Conservation (phyloP, 352 stramenopile species). For the Pythium sukuiense region DNA sequence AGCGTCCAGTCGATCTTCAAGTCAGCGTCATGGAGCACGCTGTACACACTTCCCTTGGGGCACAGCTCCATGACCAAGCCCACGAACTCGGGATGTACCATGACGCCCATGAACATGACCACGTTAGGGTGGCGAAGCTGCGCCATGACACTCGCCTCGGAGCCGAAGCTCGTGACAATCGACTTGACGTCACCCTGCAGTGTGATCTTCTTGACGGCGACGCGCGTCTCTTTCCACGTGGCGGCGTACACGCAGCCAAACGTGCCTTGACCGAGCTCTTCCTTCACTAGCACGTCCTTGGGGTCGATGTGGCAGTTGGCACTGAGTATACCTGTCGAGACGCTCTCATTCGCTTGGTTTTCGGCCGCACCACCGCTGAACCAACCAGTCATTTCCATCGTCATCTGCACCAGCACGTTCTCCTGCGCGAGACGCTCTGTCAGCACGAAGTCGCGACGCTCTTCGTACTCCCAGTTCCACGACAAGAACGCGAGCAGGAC, state of each 20-base stretch:
- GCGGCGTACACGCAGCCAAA: slow-evolving; percentile 79
- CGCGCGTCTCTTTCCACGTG: slow-evolving; percentile 78
- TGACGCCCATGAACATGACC: slow-evolving; percentile 91
- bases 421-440: slow-evolving; percentile 81
- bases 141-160: slow-evolving; percentile 81
- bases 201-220: slow-evolving; percentile 87
- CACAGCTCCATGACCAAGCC: slow-evolving; percentile 90
- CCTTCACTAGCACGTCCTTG: slow-evolving; percentile 77
- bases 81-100: slow-evolving; percentile 86
- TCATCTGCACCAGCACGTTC: slow-evolving; percentile 88
- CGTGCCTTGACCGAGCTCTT: slow-evolving; percentile 74
- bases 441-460: slow-evolving; percentile 82
- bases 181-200: slow-evolving; percentile 75
- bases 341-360: slow-evolving; percentile 48
- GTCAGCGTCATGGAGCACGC: slow-evolving; percentile 73
- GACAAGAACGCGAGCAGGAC: slow-evolving; percentile 79
- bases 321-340: slow-evolving; percentile 57
- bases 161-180: slow-evolving; percentile 82
- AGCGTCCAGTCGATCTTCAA: slow-evolving; percentile 86
- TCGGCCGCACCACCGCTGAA: slow-evolving; percentile 73
- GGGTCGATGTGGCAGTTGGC: slow-evolving; percentile 85
- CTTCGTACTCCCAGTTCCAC: slow-evolving; percentile 89
- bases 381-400: slow-evolving; percentile 88
- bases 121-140: slow-evolving; percentile 84
- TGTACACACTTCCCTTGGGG: slow-evolving; percentile 84